Conservation (phyloP, 75 land plant species). For the Larix kaempferi region DNA sequence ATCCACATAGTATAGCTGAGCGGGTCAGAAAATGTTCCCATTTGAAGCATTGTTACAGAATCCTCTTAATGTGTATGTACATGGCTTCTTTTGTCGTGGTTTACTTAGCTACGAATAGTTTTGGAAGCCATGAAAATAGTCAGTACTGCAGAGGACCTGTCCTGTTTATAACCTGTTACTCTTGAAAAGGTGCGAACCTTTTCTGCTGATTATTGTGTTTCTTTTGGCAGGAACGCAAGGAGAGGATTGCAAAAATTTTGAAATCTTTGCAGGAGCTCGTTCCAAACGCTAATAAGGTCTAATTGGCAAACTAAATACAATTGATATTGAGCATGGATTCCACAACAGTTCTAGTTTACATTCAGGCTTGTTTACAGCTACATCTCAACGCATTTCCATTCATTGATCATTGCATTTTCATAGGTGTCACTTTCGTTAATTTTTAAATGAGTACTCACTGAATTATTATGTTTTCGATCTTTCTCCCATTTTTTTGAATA, state of each 20-base stretch:
- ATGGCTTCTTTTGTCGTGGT: neutral
- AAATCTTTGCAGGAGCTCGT: too few species aligned
- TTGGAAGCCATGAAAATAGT: neutral
- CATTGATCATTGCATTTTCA: too few species aligned
- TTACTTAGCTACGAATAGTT: neutral
- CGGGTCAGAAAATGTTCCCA: conserved; percentile 29
- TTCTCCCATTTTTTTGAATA: neutral
- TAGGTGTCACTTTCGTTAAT: neutral
- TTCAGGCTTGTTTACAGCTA: too few species aligned
- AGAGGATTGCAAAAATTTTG: neutral
- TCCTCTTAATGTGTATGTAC: conserved; percentile 7
- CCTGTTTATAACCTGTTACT: too few species aligned
- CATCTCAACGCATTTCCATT: too few species aligned
- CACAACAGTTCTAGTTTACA: neutral
- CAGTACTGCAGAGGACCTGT: neutral
- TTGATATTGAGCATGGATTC: neutral
- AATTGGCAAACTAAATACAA: neutral
- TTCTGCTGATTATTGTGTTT: neutral
- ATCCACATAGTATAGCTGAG: conserved; percentile 66
- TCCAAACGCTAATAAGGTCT: neutral
- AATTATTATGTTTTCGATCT: neutral
- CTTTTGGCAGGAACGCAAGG: neutral
- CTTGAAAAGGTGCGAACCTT: too few species aligned
- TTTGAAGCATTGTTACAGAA: conserved; percentile 8
- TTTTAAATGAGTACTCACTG: neutral